Evolutionary conservation across 257 asterid genomes (phyloP), one percentile per base, ranked within the genome.

Genomic region (Capsicum rhomboideum): DNA sequence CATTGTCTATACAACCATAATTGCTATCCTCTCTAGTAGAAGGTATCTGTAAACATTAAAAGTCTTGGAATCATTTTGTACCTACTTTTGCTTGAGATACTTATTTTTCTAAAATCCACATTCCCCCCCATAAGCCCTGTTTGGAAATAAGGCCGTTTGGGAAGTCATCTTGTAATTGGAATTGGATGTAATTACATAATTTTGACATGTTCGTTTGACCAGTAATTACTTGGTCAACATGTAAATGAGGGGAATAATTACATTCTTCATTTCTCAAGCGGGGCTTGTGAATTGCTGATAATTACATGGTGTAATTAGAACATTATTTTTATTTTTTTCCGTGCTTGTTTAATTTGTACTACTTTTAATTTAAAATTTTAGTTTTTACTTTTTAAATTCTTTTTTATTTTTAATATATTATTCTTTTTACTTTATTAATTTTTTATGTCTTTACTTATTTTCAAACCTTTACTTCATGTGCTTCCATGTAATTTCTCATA

Each of bases 1-100:
- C 28, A 83, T 96, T 84, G 99, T 96, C 72, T 96, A 89, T 87
- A 92, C 98, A 61, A 85, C 99, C 9, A 96, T 96, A 40, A 93
- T 96, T 75, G 97, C 97, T 40, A 87, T 94, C 86, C 86, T 86
- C 78, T 91, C 98, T 1, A 93, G 98, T 86, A 93, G 93, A 82
- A 94, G 99, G 99, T 96, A 91, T 67, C 18, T 10, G 37, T 53
- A 50, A 28, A 75, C 58, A 44, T 16, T n/a, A 58, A 13, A 59
- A 44, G 1, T 29, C 49, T 58, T 54, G 66, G 64, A 82, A 64
- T 46, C 84, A 46, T 74, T 74, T 74, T 23, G 21, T 74, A 49
- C 20, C 69, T 72, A 21, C 13, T 34, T 37, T 74, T 79, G 67
- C 82, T 81, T 84, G 61, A 42, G 85, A 46, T 87, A 79, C 56